Conservation (phyloP, 1,284 basidiomycete species). For the Cryptococcus neoformans region DNA sequence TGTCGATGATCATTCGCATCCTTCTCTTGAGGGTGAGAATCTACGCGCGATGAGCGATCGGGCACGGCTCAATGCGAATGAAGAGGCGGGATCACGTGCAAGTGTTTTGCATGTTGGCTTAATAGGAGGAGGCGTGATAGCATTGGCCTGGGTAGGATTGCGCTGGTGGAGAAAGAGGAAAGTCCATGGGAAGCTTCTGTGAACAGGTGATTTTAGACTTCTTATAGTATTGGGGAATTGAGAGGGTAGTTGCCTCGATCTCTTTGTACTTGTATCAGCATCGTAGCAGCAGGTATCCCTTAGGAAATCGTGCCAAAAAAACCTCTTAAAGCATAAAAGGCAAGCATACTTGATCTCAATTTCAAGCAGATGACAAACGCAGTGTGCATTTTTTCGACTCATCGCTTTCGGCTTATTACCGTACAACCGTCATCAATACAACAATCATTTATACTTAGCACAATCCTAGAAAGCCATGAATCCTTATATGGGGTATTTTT, state of each 20-base stretch:
- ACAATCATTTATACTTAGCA: too few relatives aligned
- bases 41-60: slow-evolving; percentile 2
- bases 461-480: too few relatives aligned
- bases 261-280: neutral
- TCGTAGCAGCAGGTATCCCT: neutral
- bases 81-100: neutral
- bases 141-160: slow-evolving; percentile 2
- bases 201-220: neutral
- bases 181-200: slow-evolving; percentile 12
- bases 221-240: neutral
- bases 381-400: too few relatives aligned
- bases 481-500: too few relatives aligned
- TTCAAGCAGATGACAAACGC: too few relatives aligned
- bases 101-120: slow-evolving; percentile 6
- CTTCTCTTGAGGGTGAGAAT: slow-evolving; percentile 7
- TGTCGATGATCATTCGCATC: slow-evolving; percentile 13
- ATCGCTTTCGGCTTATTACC: too few relatives aligned
- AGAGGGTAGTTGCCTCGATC: neutral
- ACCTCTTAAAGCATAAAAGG: too few relatives aligned
- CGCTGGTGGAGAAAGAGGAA: slow-evolving; percentile 12
- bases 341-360: too few relatives aligned
- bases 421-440: too few relatives aligned
- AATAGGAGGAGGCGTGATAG: slow-evolving; percentile 3
- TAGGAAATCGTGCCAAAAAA: too few relatives aligned
- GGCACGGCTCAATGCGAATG: neutral